phyloP scores from a whole-genome alignment of 148 eudicot species.

The Fallopia convolvulus region DNA sequence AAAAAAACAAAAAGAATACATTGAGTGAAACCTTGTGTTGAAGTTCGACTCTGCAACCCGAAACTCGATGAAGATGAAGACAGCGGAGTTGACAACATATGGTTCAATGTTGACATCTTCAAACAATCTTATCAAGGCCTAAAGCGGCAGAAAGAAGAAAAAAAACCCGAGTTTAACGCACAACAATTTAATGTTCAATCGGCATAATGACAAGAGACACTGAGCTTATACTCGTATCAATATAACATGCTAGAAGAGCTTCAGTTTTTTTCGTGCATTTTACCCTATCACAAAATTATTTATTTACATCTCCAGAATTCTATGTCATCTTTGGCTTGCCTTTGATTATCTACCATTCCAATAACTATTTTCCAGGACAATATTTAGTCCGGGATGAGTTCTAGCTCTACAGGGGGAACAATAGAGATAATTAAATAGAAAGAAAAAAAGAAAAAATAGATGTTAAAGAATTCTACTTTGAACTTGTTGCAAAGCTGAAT shows the following conservation, averaged over 20 bases:
- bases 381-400: no score
- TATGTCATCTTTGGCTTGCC: no score
- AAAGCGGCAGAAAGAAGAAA: not conserved
- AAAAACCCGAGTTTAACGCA: no score
- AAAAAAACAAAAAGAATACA: not conserved
- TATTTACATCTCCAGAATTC: no score
- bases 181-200: no score
- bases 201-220: no score
- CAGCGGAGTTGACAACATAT: constrained; percentile 16
- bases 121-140: not conserved
- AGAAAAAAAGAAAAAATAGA: no score
- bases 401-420: not conserved
- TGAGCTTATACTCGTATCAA: no score
- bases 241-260: not conserved
- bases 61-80: constrained; percentile 32
- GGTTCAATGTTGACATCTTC: constrained; percentile 23
- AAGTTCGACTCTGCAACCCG: constrained; percentile 15
- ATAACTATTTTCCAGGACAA: no score
- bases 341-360: no score
- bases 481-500: not conserved
- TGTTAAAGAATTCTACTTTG: not conserved
- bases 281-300: no score
- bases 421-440: not conserved
- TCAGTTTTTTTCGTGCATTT: no score
- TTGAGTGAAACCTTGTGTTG: constrained; percentile 19